phyloP scores from a whole-genome alignment of 1,284 basidiomycete species.

The Ceratobasidium sp. region DNA sequence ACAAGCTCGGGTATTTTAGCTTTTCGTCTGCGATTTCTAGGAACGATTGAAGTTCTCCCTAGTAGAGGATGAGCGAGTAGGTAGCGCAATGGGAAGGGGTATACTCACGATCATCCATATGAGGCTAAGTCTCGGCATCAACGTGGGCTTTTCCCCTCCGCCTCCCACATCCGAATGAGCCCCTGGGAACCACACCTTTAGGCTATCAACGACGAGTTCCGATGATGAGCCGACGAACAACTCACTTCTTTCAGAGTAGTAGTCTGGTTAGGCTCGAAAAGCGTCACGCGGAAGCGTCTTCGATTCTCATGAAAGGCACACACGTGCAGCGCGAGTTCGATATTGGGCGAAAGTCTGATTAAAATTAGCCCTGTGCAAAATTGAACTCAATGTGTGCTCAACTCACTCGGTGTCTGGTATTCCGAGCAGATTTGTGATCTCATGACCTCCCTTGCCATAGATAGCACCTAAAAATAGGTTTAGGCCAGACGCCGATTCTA shows the following conservation, averaged over 20 bases:
- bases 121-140: constrained; percentile 11
- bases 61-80: not conserved
- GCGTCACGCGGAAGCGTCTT: constrained; percentile 22
- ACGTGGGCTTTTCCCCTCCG: constrained; percentile 25
- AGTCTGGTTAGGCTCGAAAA: constrained; percentile 22
- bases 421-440: constrained; percentile 14
- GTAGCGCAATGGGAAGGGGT: no score
- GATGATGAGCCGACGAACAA: no score
- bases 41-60: constrained; percentile 21
- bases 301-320: constrained; percentile 38
- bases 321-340: constrained; percentile 36
- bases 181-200: constrained; percentile 35
- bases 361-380: not conserved
- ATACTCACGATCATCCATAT: constrained; percentile 35
- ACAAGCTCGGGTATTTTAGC: constrained; percentile 16
- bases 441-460: constrained; percentile 17
- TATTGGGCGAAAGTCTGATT: constrained; percentile 36
- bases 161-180: constrained; percentile 40
- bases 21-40: constrained; percentile 23
- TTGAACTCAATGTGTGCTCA: no score
- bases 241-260: constrained; percentile 28
- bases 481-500: no score
- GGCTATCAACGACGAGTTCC: no score
- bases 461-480: constrained; percentile 18
- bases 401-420: constrained; percentile 29